Evolutionary conservation across 371 early-diverging fungal genomes (phyloP).

Genomic region (Choanephora cucurbitarum): DNA sequence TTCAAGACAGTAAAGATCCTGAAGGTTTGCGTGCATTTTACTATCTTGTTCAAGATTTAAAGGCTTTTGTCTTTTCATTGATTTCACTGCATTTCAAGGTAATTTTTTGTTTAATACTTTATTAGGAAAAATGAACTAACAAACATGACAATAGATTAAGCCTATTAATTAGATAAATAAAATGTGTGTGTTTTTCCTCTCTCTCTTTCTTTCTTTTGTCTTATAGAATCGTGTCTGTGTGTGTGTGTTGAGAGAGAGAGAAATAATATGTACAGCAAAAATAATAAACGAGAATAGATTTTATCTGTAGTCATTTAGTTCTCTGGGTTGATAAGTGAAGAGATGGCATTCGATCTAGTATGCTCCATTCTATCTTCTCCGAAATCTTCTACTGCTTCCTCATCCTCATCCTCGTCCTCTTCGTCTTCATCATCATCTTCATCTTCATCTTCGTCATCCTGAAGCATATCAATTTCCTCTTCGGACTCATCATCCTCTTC

Average conservation of each 20-base stretch:
- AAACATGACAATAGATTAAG: conserved; percentile 46
- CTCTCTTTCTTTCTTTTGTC: background rate
- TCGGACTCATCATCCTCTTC: conserved; percentile 1
- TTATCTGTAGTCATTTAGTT: background rate
- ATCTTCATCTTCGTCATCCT: conserved; percentile 62
- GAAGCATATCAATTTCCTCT: conserved; percentile 30
- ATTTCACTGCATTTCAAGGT: conserved; percentile 97
- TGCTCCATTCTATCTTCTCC: conserved; percentile 2
- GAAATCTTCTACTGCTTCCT: no score
- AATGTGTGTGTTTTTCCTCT: no score
- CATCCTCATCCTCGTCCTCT: conserved; percentile 4
- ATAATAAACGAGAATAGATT: no score
- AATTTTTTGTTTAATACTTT: conserved; percentile 7
- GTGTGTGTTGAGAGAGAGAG: conserved; percentile 17
- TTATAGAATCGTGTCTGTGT: no score
- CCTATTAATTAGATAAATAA: conserved; percentile 38
- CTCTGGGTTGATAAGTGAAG: background rate
- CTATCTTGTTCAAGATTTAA: conserved; percentile 96
- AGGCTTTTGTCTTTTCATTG: conserved; percentile 92
- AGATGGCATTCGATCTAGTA: conserved; percentile 3
- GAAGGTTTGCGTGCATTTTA: conserved; percentile 94
- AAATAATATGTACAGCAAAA: background rate
- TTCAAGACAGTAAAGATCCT: conserved; percentile 88
- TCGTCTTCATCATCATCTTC: conserved; percentile 21
- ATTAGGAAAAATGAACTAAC: background rate